Evolutionary conservation across 495 filamentous ascomycete species (phyloP), one percentile per base, ranked within the genome.

Genomic region (Ramalina intermedia): DNA sequence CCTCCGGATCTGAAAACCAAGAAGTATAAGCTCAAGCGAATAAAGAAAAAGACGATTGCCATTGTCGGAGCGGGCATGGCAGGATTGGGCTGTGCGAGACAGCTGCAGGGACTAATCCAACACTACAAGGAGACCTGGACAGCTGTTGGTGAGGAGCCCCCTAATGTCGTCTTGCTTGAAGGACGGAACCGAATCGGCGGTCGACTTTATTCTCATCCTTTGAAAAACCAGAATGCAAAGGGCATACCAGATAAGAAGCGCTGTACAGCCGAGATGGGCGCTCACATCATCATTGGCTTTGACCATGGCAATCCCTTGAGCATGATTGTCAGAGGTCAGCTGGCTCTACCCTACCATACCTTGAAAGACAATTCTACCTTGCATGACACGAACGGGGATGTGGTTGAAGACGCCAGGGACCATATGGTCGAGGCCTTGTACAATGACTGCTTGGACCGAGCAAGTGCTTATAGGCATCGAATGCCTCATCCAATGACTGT

Each of bases 211-310:
- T 99, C 91, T 9, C 86, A 90, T 59, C 78, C 81, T 41, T 70
- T 99, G 46, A 72, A 72, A 40, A 81, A 79, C 29, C 81, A 80
- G 51, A 50, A 67, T 21, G 57, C 65, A 3, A 63, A 61, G 17
- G 69, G 58, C 17, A 61, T 76, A 38, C 74, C 70, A 6, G 57
- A 61, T 48, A 70, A 66, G 37, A 72, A 70, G 48, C 66, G 69
- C n/a, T 84, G 80, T 50, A 95, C 89, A 14, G 91, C 85, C 41
- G 91, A 99, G 60, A 85, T 95, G 75, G 91, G 91, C 36, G 91
- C 93, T 16, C 91, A 95, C 66, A 96, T 99, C 43, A 85, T 99
- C 53, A 94, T 91, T 26, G 91, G 91, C 2, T 99, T 96, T 58
- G 87, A 96, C 49, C 79, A 84, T 59, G 91, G 91, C 1, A 99